A percentile compares a stretch with the other conserved stretches of the same genome.
Evolutionary conservation across 140 eudicot genomes (phyloP).

Genomic region (Anethum foeniculum): DNA sequence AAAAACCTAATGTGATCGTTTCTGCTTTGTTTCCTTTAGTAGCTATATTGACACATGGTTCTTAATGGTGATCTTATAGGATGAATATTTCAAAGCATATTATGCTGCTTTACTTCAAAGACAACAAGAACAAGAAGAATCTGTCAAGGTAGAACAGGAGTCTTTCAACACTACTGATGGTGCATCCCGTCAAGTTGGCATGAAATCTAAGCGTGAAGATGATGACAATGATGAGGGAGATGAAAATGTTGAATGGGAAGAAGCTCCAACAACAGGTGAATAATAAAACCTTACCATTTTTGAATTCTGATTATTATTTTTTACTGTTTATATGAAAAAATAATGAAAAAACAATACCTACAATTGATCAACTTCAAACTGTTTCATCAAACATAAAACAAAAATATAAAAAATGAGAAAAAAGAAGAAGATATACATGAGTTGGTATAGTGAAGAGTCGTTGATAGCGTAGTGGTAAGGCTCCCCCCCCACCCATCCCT

Average conservation of each 20-base stretch:
- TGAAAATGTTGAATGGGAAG: conserved; percentile 35
- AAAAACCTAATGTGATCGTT: background rate
- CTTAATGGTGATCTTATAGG: conserved; percentile 29
- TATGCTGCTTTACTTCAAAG: conserved; percentile 73
- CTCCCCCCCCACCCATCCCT: background rate
- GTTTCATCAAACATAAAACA: too few relatives aligned
- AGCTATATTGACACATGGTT: background rate
- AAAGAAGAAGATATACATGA: too few relatives aligned
- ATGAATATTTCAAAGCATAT: conserved; percentile 77
- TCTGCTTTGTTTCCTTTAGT: background rate
- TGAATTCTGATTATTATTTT: background rate
- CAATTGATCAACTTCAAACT: too few relatives aligned
- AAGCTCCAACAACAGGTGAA: conserved; percentile 53
- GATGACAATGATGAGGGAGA: conserved; percentile 16
- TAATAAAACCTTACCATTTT: background rate
- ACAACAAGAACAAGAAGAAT: conserved; percentile 70
- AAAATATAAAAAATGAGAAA: too few relatives aligned
- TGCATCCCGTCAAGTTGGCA: conserved; percentile 48
- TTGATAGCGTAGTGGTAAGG: background rate
- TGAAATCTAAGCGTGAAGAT: conserved; percentile 58
- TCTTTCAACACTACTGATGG: conserved; percentile 21
- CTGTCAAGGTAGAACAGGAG: conserved; percentile 43
- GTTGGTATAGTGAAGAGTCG: background rate
- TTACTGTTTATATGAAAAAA: background rate
- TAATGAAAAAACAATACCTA: too few relatives aligned